Evolutionary conservation across 805 yeast genomes (phyloP).

Genomic region (Metschnikowia cerradonensis): DNA sequence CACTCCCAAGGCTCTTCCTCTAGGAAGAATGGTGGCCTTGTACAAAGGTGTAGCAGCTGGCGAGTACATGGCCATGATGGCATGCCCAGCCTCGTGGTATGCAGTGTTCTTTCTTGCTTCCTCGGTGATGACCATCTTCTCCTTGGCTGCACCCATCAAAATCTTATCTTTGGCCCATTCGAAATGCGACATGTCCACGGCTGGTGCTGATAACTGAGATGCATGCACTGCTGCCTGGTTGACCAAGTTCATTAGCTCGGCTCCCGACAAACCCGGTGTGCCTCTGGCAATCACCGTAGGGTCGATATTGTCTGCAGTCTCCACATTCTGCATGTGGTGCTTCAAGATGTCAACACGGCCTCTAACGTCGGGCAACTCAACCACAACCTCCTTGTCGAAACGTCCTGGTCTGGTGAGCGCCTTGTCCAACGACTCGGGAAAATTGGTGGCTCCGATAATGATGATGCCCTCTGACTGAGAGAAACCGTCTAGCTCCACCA

Average conservation of each 20-base stretch:
- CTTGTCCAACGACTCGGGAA: constrained; percentile 94
- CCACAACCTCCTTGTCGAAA: constrained; percentile 92
- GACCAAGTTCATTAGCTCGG: constrained; percentile 90
- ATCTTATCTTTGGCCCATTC: constrained; percentile 99
- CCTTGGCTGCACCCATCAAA: constrained; percentile 95
- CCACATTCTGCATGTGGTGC: constrained; percentile 90
- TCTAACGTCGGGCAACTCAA: constrained; percentile 95
- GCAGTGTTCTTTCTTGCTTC: constrained; percentile 93
- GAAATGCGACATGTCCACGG: constrained; percentile 86
- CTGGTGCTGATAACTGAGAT: constrained; percentile 83
- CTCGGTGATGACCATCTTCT: constrained; percentile 96
- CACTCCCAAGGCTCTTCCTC: constrained; percentile 95
- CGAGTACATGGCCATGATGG: constrained; percentile 93
- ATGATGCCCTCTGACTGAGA: constrained; percentile 90
- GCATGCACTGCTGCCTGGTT: constrained; percentile 98
- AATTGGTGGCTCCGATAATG: constrained; percentile 96
- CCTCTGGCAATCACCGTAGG: constrained; percentile 91
- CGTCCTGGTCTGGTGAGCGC: constrained; percentile 98
- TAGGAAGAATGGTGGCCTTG: constrained; percentile 93
- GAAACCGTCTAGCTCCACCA: constrained; percentile 94
- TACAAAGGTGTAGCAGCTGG: constrained; percentile 92
- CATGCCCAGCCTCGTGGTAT: constrained; percentile 99
- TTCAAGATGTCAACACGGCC: constrained; percentile 91
- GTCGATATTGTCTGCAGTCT: constrained; percentile 79
- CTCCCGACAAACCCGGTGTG: constrained; percentile 98